These are phyloP conservation scores for Lycium ferocissimum DNA, from an alignment of 257 asterid genomes.

Conservation along the genomic window DNA sequence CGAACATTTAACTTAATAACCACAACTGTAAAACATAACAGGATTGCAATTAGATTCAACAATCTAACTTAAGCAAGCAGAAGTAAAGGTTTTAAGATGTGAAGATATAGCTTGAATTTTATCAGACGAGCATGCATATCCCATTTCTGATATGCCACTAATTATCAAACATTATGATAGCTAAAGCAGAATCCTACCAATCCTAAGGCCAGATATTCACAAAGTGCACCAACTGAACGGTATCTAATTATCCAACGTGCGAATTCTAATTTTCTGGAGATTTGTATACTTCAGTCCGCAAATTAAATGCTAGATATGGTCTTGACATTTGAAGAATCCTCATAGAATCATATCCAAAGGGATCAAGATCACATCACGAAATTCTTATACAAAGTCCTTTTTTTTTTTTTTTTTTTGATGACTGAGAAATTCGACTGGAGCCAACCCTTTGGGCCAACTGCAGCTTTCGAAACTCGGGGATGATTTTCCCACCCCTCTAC, in stretches of 20 bases:
- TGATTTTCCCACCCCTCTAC: no score
- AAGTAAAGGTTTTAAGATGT: not conserved
- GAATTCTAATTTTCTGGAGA: not conserved
- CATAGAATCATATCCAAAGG: not conserved
- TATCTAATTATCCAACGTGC: not conserved
- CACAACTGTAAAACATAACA: not conserved
- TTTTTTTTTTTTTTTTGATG: no score
- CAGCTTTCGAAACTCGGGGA: no score
- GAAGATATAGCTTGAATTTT: slow-evolving; percentile 24
- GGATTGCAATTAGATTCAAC: not conserved
- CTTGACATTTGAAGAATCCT: slow-evolving; percentile 16
- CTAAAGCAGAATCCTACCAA: slow-evolving; percentile 12
- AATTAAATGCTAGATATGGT: not conserved
- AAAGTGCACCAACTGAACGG: not conserved
- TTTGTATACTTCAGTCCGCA: not conserved
- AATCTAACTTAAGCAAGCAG: slow-evolving; percentile 13
- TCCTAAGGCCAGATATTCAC: slow-evolving; percentile 6
- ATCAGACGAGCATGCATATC: slow-evolving; percentile 2
- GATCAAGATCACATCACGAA: not conserved
- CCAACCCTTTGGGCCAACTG: no score
- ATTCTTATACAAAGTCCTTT: not conserved
- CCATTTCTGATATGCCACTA: not conserved
- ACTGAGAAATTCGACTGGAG: no score
- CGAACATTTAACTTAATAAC: not conserved
- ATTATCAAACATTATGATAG: not conserved